Conservation (phyloP, 257 asterid genomes). For the Hygrophila difformis region DNA sequence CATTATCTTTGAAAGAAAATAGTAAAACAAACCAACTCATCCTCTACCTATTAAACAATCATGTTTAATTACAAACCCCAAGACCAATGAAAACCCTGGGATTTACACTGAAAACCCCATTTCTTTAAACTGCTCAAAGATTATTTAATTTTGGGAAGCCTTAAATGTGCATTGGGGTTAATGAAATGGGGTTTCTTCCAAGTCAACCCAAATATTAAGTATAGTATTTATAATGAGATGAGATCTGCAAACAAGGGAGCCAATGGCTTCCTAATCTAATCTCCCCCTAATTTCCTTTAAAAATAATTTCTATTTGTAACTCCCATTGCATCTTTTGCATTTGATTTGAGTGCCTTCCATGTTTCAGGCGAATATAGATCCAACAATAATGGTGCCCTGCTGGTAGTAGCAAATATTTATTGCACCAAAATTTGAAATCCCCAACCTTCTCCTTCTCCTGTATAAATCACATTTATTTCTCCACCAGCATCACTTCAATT, state of each 20-base stretch:
- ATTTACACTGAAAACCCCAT: conserved; percentile 4
- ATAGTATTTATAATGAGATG: too few species aligned
- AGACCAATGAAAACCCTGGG: too few species aligned
- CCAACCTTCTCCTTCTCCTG: conserved; percentile 23
- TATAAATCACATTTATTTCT: conserved; percentile 40
- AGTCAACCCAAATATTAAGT: conserved; percentile 50
- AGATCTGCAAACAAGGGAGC: too few species aligned
- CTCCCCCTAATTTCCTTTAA: neutral
- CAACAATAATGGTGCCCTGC: conserved; percentile 31
- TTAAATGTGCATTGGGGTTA: conserved; percentile 56
- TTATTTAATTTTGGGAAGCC: conserved; percentile 21
- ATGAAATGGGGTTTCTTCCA: conserved; percentile 25
- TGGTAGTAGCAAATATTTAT: conserved; percentile 32
- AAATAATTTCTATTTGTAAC: conserved; percentile 11
- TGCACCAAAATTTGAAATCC: conserved; percentile 34
- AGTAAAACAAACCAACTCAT: too few species aligned
- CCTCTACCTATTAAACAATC: too few species aligned
- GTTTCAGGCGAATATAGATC: conserved; percentile 20
- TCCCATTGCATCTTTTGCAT: conserved; percentile 12
- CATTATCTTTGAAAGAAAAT: neutral
- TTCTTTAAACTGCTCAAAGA: conserved; percentile 18
- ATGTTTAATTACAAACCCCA: too few species aligned
- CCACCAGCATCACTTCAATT: conserved; percentile 11
- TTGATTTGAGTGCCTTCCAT: conserved; percentile 16
- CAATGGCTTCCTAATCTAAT: too few species aligned